These are phyloP conservation scores for Arthrobotrys musiformis DNA, from an alignment of 2,329 filamentous ascomycete genomes.

Conservation along the genomic window DNA sequence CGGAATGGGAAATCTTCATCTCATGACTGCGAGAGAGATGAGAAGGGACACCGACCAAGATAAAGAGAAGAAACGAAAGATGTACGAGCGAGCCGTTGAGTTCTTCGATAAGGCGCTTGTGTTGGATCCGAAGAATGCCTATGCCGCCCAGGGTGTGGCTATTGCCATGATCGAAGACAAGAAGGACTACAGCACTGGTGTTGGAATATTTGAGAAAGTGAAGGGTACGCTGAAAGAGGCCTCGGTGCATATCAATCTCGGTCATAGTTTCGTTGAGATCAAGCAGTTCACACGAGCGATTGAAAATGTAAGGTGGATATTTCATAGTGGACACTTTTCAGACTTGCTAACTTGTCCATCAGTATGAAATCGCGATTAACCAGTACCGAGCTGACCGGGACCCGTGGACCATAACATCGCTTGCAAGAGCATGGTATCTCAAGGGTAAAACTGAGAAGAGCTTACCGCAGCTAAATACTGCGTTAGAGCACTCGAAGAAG, in stretches of 20 bases:
- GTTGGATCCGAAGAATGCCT: slow-evolving; percentile 93
- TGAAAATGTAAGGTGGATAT: slow-evolving; percentile 71
- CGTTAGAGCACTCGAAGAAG: slow-evolving; percentile 73
- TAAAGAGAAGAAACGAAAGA: slow-evolving; percentile 86
- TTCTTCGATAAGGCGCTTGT: slow-evolving; percentile 98
- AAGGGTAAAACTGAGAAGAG: slow-evolving; percentile 75
- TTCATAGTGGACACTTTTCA: not conserved
- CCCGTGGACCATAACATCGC: slow-evolving; percentile 80
- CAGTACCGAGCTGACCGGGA: slow-evolving; percentile 80
- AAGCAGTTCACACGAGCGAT: slow-evolving; percentile 91
- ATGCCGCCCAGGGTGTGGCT: slow-evolving; percentile 93
- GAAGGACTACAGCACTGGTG: slow-evolving; percentile 83
- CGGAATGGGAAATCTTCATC: slow-evolving; percentile 91
- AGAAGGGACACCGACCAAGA: slow-evolving; percentile 87
- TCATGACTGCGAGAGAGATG: slow-evolving; percentile 92
- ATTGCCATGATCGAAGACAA: slow-evolving; percentile 95
- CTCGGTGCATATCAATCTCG: slow-evolving; percentile 90
- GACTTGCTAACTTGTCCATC: slow-evolving; percentile 53
- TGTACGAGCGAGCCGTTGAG: slow-evolving; percentile 91
- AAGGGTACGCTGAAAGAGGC: slow-evolving; percentile 89
- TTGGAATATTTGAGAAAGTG: slow-evolving; percentile 89
- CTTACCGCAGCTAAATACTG: slow-evolving; percentile 69
- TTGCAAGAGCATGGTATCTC: slow-evolving; percentile 87
- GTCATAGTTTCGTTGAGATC: slow-evolving; percentile 89
- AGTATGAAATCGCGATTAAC: slow-evolving; percentile 85